Conservation (phyloP, 768 basidiomycete species). For the Mycena rosella region DNA sequence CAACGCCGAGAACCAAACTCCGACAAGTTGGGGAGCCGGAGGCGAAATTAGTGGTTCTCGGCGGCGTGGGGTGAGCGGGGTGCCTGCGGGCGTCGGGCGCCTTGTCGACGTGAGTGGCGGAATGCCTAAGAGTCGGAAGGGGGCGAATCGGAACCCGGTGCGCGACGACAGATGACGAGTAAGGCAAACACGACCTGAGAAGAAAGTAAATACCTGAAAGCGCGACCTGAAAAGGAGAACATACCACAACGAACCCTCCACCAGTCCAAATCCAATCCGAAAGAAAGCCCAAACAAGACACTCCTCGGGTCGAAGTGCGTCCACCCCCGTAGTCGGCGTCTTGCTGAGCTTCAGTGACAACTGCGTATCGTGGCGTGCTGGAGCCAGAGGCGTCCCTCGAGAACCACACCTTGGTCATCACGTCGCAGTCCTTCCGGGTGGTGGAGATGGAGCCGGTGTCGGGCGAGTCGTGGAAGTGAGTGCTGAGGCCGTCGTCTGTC, state of each 20-base stretch:
- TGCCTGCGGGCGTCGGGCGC: too few species aligned
- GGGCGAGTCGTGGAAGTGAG: neutral
- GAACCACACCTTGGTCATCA: constrained; percentile 1
- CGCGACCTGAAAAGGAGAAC: neutral
- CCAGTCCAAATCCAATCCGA: neutral
- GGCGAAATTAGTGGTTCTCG: too few species aligned
- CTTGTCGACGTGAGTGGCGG: too few species aligned
- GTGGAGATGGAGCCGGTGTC: neutral
- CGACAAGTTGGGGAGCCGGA: too few species aligned
- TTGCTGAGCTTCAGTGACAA: neutral
- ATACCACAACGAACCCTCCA: neutral
- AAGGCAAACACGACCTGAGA: neutral
- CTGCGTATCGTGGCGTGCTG: constrained; percentile 9
- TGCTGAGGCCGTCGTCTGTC: neutral
- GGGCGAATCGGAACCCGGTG: too few species aligned
- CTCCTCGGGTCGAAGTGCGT: constrained; percentile 10
- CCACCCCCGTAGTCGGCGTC: neutral
- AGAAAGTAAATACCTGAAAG: neutral
- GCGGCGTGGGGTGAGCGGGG: too few species aligned
- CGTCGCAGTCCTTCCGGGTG: constrained; percentile 1
- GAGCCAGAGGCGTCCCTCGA: neutral
- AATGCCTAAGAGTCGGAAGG: too few species aligned
- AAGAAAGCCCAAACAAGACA: constrained; percentile 1
- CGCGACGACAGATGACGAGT: neutral
- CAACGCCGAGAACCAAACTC: too few species aligned